Evolutionary conservation across 768 basidiomycete species (phyloP), one percentile per base, ranked within the genome.

Genomic region (Rhizopogon vinicolor): DNA sequence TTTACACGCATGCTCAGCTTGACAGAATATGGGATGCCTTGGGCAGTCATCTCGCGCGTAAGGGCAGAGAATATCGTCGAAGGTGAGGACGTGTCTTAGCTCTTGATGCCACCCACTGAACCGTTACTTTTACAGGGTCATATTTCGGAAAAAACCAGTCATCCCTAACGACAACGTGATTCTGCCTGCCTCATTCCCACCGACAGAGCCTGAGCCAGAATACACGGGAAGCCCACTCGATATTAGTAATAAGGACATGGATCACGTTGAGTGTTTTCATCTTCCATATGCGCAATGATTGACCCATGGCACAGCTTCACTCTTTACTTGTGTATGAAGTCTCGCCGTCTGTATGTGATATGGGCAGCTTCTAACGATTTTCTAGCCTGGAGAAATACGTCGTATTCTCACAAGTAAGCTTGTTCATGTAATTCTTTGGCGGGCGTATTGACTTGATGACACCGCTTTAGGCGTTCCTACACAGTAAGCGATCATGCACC

Each of bases 271-370:
- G 19, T 25, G 54, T 39, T 33, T 40, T 51, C 7, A 40, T 14
- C 14, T 37, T 22, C 14, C 14, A 37, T 49, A 16, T 5, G 8
- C 14, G 7, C 48, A 16, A 19, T n/a, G 6, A 18, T 44, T 44
- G 18, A 43, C 60, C 10, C 7, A 33, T 31, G 37, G 14, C 40
- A 35, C 44, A 85, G 82, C 70, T 85, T 8, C 84, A 86, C 59
- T 73, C 79, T 1, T 73, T 85, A 25, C 73, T 86, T n/a, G 76
- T 83, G 83, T 86, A 63, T 53, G 81, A 12, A 25, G 29, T 45
- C 28, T 50, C 8, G 25, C 19, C 25, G 45, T 25, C 8, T 51
- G 1, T 5, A 22, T 18, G 6, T 25, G 3, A 14, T 48, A 76
- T 22, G 0, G 13, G 14, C 22, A 9, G 19, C 14, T 68, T 10